Conservation (phyloP, 371 early-diverging fungal species). For the Blakeslea trispora region DNA sequence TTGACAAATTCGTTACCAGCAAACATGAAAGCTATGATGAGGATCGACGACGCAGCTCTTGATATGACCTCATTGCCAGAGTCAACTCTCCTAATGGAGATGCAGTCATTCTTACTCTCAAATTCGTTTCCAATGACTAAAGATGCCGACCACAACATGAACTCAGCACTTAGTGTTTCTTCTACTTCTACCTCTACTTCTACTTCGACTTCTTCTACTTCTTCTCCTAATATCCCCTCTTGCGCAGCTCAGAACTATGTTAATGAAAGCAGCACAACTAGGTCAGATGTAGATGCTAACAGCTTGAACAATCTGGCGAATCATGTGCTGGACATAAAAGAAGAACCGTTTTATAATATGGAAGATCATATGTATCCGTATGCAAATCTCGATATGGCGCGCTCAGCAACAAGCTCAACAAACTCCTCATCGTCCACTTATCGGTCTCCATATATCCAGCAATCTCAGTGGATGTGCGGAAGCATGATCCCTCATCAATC, state of each 20-base stretch:
- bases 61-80: not conserved
- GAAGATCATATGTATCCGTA: too few species aligned
- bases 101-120: slow-evolving; percentile 5
- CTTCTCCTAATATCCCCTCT: not conserved
- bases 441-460: too few species aligned
- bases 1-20: too few species aligned
- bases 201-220: not conserved
- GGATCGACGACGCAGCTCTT: not conserved
- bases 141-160: not conserved
- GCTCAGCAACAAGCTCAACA: slow-evolving; percentile 8
- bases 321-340: too few species aligned
- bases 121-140: not conserved
- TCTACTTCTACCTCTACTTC: slow-evolving; percentile 1
- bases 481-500: slow-evolving; percentile 15
- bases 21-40: too few species aligned
- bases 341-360: too few species aligned
- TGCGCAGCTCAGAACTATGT: too few species aligned
- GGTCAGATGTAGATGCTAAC: not conserved
- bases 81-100: slow-evolving; percentile 6
- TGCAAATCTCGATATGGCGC: slow-evolving; percentile 14
- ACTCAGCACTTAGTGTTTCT: not conserved
- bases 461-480: slow-evolving; percentile 7
- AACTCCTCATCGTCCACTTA: slow-evolving; percentile 7
- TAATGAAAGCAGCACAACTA: too few species aligned
- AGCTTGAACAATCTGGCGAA: not conserved